Conservation (phyloP, 768 basidiomycete genomes). For the Lactarius psammicola region DNA sequence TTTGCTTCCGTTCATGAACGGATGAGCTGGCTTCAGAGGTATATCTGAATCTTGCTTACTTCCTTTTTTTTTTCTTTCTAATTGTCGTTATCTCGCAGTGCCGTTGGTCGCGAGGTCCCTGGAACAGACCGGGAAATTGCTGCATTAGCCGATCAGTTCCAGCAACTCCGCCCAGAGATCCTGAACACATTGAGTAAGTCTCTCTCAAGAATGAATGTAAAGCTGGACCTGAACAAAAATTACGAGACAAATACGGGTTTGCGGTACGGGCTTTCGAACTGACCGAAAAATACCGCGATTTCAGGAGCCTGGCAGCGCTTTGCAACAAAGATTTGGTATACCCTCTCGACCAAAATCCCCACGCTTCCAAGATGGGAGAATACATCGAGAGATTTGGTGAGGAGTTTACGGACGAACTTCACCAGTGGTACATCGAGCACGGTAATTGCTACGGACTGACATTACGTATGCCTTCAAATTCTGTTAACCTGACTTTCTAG, state of each 20-base stretch:
- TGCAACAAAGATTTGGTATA: constrained; percentile 69
- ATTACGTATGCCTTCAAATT: not conserved
- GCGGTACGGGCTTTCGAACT: constrained; percentile 71
- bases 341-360: constrained; percentile 62
- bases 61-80: not conserved
- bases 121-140: constrained; percentile 55
- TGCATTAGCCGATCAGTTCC: constrained; percentile 65
- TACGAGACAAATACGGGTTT: constrained; percentile 62
- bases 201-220: not conserved
- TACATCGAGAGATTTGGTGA: constrained; percentile 81
- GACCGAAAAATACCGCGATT: constrained; percentile 86
- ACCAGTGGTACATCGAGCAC: constrained; percentile 89
- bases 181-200: constrained; percentile 77
- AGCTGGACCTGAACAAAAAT: constrained; percentile 5
- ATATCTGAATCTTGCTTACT: constrained; percentile 9
- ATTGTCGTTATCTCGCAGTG: constrained; percentile 36
- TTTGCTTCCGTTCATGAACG: constrained; percentile 69
- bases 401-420: constrained; percentile 85
- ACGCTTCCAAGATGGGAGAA: constrained; percentile 56
- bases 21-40: constrained; percentile 68
- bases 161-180: constrained; percentile 68
- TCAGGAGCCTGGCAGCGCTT: constrained; percentile 77
- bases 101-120: constrained; percentile 46
- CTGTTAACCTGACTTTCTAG: constrained; percentile 38
- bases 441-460: constrained; percentile 44